phyloP scores from a whole-genome alignment of 495 filamentous ascomycete species.

The Podospora australis region DNA sequence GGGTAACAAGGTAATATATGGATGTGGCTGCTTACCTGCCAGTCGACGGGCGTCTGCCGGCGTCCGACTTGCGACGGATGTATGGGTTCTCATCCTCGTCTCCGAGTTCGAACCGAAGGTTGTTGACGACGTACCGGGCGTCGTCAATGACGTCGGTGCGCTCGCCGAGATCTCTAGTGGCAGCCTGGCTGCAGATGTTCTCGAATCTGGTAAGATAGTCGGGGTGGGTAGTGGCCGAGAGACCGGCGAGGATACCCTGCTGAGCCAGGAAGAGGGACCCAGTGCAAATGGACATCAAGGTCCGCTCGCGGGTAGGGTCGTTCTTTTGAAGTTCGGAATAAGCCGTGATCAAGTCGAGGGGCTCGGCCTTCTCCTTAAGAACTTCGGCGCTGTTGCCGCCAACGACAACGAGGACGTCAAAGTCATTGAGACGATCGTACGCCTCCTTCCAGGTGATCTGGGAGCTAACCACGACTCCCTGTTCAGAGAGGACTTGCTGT shows the following conservation, averaged over 20 bases:
- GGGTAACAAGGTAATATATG: too few relatives aligned
- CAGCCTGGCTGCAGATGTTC: constrained; percentile 59
- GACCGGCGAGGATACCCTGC: constrained; percentile 61
- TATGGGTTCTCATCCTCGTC: constrained; percentile 71
- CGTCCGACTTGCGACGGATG: constrained; percentile 59
- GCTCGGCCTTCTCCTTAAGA: constrained; percentile 54
- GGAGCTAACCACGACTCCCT: constrained; percentile 69
- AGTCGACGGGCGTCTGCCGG: constrained; percentile 52
- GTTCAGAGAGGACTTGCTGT: constrained; percentile 53
- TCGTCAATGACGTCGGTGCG: constrained; percentile 66
- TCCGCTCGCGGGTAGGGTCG: constrained; percentile 63
- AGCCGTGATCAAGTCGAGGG: constrained; percentile 56
- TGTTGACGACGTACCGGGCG: constrained; percentile 74
- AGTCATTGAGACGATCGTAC: constrained; percentile 55
- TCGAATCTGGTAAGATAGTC: constrained; percentile 58
- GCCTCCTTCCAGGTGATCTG: constrained; percentile 64
- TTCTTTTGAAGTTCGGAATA: constrained; percentile 61
- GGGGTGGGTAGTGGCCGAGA: constrained; percentile 66
- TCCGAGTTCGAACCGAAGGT: constrained; percentile 67
- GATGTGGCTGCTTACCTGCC: constrained; percentile 42
- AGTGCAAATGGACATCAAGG: constrained; percentile 69
- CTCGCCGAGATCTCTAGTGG: constrained; percentile 49
- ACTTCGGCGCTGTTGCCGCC: constrained; percentile 52
- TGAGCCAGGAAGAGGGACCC: constrained; percentile 67
- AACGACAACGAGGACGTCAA: constrained; percentile 64